Percentiles rank a stretch among this genome's conserved stretches.
Conservation (phyloP, 169 alveolate species). For the Plasmodium vinckei region DNA sequence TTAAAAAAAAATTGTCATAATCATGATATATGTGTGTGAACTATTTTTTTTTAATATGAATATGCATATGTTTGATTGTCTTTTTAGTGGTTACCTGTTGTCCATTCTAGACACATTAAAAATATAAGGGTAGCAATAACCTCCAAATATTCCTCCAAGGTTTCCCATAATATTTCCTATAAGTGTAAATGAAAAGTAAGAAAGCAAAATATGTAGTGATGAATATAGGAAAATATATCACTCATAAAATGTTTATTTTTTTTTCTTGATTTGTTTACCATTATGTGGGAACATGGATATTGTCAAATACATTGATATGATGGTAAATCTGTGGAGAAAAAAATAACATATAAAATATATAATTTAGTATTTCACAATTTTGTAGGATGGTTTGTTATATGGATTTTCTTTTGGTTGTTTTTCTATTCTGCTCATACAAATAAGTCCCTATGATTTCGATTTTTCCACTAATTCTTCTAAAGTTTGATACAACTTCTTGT, state of each 20-base stretch:
- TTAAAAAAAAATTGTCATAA: neutral
- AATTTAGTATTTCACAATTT: no score
- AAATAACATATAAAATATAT: neutral
- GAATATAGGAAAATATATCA: no score
- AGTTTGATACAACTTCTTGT: constrained; percentile 16
- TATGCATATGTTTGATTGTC: no score
- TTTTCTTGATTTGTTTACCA: constrained; percentile 22
- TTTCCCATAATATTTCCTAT: constrained; percentile 69
- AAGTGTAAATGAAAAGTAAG: neutral
- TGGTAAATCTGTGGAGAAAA: constrained; percentile 25
- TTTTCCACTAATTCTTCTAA: constrained; percentile 6
- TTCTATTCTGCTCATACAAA: constrained; percentile 9
- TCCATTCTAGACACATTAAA: neutral
- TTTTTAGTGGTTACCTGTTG: neutral
- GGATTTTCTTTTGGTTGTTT: neutral
- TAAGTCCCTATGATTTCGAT: constrained; percentile 14
- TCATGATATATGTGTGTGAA: no score
- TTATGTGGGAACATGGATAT: constrained; percentile 42
- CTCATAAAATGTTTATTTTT: no score
- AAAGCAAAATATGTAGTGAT: no score
- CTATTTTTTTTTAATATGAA: no score
- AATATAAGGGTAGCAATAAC: constrained; percentile 37
- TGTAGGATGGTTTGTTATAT: no score
- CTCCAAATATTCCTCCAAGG: constrained; percentile 48
- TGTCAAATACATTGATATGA: constrained; percentile 40